These are phyloP conservation scores for Fusarium duplospermum DNA, from an alignment of 2,329 filamentous ascomycete species.

Conservation along the genomic window DNA sequence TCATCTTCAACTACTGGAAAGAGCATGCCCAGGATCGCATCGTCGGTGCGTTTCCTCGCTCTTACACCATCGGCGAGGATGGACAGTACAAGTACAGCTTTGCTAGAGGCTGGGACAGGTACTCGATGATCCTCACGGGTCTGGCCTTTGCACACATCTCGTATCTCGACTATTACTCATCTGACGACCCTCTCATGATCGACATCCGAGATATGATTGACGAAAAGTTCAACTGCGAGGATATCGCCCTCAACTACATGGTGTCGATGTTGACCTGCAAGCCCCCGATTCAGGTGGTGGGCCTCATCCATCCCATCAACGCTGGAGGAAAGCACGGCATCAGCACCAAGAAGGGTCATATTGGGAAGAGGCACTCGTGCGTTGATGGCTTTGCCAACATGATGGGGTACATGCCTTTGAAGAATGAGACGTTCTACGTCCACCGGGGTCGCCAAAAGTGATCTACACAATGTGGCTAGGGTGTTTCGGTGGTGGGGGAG, in stretches of 20 bases:
- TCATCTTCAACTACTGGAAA: slow-evolving; percentile 53
- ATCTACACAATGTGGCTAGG: not conserved
- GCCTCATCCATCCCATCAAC: slow-evolving; percentile 43
- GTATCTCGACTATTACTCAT: slow-evolving; percentile 52
- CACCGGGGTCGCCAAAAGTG: not conserved
- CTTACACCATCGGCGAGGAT: slow-evolving; percentile 29
- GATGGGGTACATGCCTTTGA: slow-evolving; percentile 48
- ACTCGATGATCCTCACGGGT: slow-evolving; percentile 52
- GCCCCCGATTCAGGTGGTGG: slow-evolving; percentile 48
- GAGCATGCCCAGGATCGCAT: slow-evolving; percentile 47
- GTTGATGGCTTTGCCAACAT: slow-evolving; percentile 46
- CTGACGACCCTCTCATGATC: slow-evolving; percentile 40
- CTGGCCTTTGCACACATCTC: slow-evolving; percentile 51
- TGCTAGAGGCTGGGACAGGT: slow-evolving; percentile 43
- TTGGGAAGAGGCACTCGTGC: slow-evolving; percentile 45
- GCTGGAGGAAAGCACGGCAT: slow-evolving; percentile 39
- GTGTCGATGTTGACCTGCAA: slow-evolving; percentile 46
- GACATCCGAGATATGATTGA: slow-evolving; percentile 50
- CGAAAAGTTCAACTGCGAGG: slow-evolving; percentile 52
- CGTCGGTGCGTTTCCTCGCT: slow-evolving; percentile 50
- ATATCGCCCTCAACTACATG: slow-evolving; percentile 52
- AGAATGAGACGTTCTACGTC: slow-evolving; percentile 20
- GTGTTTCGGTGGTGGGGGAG: not conserved
- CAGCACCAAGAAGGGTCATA: slow-evolving; percentile 44
- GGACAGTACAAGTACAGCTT: slow-evolving; percentile 46